Evolutionary conservation across 1,284 basidiomycete species (phyloP).

Genomic region (Anthracocystis walkeri): DNA sequence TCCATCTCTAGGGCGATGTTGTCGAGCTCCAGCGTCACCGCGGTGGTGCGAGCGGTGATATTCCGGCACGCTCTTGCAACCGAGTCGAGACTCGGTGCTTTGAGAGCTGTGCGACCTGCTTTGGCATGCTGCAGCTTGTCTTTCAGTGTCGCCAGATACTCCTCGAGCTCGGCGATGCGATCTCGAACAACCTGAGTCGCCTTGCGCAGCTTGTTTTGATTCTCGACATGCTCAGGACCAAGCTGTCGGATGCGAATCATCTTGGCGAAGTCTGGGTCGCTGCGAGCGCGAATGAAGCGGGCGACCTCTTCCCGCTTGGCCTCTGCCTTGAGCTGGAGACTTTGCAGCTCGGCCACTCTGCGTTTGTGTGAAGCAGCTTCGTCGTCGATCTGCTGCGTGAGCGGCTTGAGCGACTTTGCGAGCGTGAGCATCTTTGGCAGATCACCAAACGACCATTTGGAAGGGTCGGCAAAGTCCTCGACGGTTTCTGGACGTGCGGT

Average conservation of each 20-base stretch:
- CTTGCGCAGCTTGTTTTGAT: constrained; percentile 79
- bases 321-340: constrained; percentile 72
- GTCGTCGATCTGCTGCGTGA: constrained; percentile 36
- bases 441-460: constrained; percentile 70
- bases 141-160: constrained; percentile 78
- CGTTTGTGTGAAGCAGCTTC: constrained; percentile 60
- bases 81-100: constrained; percentile 83
- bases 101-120: constrained; percentile 75
- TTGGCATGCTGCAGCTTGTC: constrained; percentile 77
- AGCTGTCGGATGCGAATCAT: constrained; percentile 83
- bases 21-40: constrained; percentile 76
- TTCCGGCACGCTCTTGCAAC: constrained; percentile 85
- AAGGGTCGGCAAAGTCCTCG: constrained; percentile 53
- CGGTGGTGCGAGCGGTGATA: constrained; percentile 76
- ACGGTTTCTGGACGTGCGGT: constrained; percentile 34
- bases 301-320: constrained; percentile 65
- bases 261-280: constrained; percentile 81
- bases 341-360: constrained; percentile 71
- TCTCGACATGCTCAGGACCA: constrained; percentile 88
- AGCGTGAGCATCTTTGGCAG: constrained; percentile 61
- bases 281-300: constrained; percentile 80
- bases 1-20: constrained; percentile 75
- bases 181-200: constrained; percentile 79
- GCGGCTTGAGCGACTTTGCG: constrained; percentile 39
- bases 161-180: constrained; percentile 81